phyloP scores from a whole-genome alignment of 495 filamentous ascomycete species.

The Glarea lozoyensis region DNA sequence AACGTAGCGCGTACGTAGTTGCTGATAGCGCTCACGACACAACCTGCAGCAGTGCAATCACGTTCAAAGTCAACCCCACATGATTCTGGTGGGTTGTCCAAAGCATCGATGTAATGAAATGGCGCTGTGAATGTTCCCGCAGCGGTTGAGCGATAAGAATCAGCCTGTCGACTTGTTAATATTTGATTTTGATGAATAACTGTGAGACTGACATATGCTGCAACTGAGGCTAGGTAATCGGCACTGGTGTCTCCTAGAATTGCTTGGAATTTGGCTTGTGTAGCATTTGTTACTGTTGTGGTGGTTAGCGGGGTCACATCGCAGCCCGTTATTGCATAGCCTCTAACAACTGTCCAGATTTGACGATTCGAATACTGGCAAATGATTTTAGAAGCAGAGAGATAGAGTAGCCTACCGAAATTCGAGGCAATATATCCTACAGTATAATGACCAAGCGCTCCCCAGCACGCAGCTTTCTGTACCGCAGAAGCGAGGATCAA shows the following conservation, averaged over 20 bases:
- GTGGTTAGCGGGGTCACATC: too few relatives aligned
- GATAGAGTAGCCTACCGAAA: constrained; percentile 3
- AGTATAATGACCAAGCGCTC: constrained; percentile 39
- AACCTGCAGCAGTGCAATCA: constrained; percentile 50
- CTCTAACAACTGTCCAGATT: too few relatives aligned
- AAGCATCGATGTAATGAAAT: constrained; percentile 56
- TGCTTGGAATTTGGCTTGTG: constrained; percentile 30
- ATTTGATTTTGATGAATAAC: background rate
- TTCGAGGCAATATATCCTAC: constrained; percentile 28
- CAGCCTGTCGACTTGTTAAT: constrained; percentile 17
- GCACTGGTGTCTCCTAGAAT: constrained; percentile 33
- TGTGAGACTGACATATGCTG: constrained; percentile 33
- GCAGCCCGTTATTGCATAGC: too few relatives aligned
- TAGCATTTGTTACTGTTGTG: constrained; percentile 31
- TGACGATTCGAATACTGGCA: background rate
- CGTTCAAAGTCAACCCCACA: constrained; percentile 48
- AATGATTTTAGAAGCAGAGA: background rate
- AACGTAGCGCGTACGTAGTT: constrained; percentile 40
- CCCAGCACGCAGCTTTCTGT: constrained; percentile 26
- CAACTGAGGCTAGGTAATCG: constrained; percentile 40
- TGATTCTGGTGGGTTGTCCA: constrained; percentile 48
- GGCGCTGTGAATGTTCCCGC: constrained; percentile 44
- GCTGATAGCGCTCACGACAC: constrained; percentile 49
- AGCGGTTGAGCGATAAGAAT: constrained; percentile 41
- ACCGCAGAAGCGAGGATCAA: background rate